Evolutionary conservation across 1,139 yeast genomes (phyloP).

Genomic region (Tardiomyces blankii): DNA sequence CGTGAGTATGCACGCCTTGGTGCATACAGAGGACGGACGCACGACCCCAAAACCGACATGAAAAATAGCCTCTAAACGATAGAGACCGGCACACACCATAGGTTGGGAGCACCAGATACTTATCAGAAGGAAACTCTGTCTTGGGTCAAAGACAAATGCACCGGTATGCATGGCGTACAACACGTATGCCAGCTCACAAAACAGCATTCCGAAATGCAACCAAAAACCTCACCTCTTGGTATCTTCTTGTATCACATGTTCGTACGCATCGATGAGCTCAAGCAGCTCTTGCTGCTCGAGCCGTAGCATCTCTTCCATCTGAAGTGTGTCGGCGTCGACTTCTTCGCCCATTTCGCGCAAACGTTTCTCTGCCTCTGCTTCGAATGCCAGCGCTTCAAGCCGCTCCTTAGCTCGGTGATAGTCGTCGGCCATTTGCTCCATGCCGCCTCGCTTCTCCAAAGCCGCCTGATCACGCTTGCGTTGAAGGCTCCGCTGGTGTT

Average conservation of each 20-base stretch:
- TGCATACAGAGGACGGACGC: too few species aligned
- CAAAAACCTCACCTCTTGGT: neutral
- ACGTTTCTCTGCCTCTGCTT: neutral
- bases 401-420: conserved; percentile 6
- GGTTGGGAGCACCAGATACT: too few species aligned
- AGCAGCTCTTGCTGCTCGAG: conserved; percentile 11
- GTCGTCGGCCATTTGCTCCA: conserved; percentile 9
- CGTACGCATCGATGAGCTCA: conserved; percentile 3
- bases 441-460: conserved; percentile 12
- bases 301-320: conserved; percentile 10
- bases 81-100: too few species aligned
- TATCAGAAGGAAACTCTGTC: too few species aligned
- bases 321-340: conserved; percentile 8
- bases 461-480: conserved; percentile 8
- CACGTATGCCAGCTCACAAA: too few species aligned
- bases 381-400: neutral
- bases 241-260: neutral
- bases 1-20: too few species aligned
- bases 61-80: too few species aligned
- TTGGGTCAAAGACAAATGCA: too few species aligned
- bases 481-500: neutral
- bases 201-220: too few species aligned
- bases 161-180: too few species aligned
- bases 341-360: neutral
- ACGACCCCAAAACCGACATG: too few species aligned